Percentiles rank a stretch among this genome's conserved stretches.
Conservation (phyloP, 306 rosid species). For the Casuarina cunninghamiana region DNA sequence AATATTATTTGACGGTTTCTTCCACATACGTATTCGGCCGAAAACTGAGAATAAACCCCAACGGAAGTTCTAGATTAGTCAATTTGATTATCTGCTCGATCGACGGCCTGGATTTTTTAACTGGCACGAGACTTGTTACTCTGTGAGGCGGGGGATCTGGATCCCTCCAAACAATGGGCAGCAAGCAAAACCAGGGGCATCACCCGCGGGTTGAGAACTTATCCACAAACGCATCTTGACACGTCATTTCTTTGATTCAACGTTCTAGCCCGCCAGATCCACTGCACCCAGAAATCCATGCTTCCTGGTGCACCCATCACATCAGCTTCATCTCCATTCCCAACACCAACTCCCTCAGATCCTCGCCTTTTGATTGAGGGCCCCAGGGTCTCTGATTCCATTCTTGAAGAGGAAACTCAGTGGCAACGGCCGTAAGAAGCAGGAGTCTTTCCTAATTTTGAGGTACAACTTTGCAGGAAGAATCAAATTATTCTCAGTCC, state of each 20-base stretch:
- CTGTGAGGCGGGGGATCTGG: too few species aligned
- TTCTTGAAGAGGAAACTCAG: neutral
- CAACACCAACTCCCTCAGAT: neutral
- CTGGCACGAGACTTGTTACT: too few species aligned
- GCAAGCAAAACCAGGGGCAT: conserved; percentile 9
- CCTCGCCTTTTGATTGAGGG: too few species aligned
- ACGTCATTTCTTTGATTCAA: neutral
- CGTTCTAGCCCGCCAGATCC: too few species aligned
- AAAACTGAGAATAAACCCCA: too few species aligned
- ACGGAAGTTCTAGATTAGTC: too few species aligned
- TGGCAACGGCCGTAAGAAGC: neutral
- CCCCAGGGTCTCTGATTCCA: neutral
- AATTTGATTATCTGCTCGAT: too few species aligned
- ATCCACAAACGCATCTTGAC: neutral
- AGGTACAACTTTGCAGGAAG: neutral
- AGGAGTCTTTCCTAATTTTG: too few species aligned
- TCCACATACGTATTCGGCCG: too few species aligned
- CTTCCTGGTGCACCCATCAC: neutral
- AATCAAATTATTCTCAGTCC: neutral
- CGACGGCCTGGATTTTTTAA: too few species aligned
- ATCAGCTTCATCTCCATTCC: neutral
- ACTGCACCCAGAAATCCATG: too few species aligned
- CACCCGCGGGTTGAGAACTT: neutral
- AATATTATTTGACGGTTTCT: too few species aligned
- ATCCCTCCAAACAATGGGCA: conserved; percentile 10